Evolutionary conservation across 352 stramenopile species (phyloP).

Genomic region (Phytophthora tentaculata): DNA sequence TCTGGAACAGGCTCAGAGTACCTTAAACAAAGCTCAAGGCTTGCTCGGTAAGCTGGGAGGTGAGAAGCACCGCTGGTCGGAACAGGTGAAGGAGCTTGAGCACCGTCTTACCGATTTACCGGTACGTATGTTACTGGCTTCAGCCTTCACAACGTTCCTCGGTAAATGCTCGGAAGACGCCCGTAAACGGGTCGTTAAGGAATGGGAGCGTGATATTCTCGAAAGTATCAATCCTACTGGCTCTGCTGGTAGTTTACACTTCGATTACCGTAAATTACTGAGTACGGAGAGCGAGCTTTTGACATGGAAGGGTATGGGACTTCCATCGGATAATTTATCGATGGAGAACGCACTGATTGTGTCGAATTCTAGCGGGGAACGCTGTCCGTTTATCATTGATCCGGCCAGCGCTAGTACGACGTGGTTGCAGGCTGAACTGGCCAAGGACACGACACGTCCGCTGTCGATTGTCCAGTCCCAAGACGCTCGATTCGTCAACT

Average conservation of each 20-base stretch:
- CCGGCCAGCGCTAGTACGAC: slow-evolving; percentile 86
- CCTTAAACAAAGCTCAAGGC: slow-evolving; percentile 91
- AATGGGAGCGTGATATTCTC: slow-evolving; percentile 82
- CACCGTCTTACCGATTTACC: slow-evolving; percentile 82
- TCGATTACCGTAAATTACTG: slow-evolving; percentile 90
- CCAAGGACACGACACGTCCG: slow-evolving; percentile 82
- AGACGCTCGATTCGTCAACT: slow-evolving; percentile 90
- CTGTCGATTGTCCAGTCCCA: slow-evolving; percentile 89
- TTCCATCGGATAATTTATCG: slow-evolving; percentile 93
- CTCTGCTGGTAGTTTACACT: slow-evolving; percentile 40
- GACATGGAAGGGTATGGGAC: slow-evolving; percentile 92
- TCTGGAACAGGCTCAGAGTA: slow-evolving; percentile 89
- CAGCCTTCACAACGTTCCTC: slow-evolving; percentile 95
- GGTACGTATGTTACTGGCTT: slow-evolving; percentile 90
- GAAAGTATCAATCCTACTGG: slow-evolving; percentile 39
- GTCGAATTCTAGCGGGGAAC: slow-evolving; percentile 65
- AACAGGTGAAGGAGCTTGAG: slow-evolving; percentile 90
- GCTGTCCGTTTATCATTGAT: slow-evolving; percentile 96
- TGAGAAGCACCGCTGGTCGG: slow-evolving; percentile 92
- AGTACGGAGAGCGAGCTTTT: slow-evolving; percentile 93
- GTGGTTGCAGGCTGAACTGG: slow-evolving; percentile 92
- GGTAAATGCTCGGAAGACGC: slow-evolving; percentile 91
- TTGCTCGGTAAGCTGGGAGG: slow-evolving; percentile 92
- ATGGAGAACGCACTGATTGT: slow-evolving; percentile 96
- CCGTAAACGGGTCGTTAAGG: slow-evolving; percentile 71